Evolutionary conservation across 2,329 filamentous ascomycete genomes (phyloP), one percentile per base, ranked within the genome.

Genomic region (Ilyonectria robusta): DNA sequence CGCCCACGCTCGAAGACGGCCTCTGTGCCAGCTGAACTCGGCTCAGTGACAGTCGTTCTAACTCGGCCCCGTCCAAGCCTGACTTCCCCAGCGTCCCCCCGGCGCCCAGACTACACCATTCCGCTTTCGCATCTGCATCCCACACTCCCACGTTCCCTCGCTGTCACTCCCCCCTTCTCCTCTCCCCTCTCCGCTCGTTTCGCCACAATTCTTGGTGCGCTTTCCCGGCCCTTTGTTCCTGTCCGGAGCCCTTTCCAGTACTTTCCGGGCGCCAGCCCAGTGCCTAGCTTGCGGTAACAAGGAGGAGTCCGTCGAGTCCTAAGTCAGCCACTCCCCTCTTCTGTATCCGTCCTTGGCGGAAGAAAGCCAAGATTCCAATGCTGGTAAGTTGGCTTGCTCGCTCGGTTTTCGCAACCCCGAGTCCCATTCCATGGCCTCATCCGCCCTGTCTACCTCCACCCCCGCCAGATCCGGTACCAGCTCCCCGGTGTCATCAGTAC

Each of bases 391-490:
- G 31, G 37, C 26, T 57, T 51, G 58, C 57, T 58, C 62, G 47
- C 59, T 70, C 66, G 62, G 68, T 66, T 62, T 57, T 59, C 67
- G 62, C 66, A 66, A 70, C 66, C 59, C 68, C 66, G 59, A 67
- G 63, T 60, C 53, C 56, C 58, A 70, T 72, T 64, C 63, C 57
- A 61, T 35, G 46, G 21, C 57, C 47, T 61, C 50, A 42, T 46
- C 50, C 51, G 21, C 51, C 33, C 56, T 26, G n/a, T 35, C 48
- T 47, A 19, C 50, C 53, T 62, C 55, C 42, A 50, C 48, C 65
- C 42, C 59, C 62, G 48, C 55, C 62, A 66, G 67, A 71, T 73
- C 70, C 62, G 62, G 72, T 71, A 66, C 71, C 72, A 72, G 71
- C 62, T 73, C 65, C 67, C 72, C 65, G 72, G 70, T 67, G 61